Conservation (phyloP, 208 protist genomes). For the Baffinella frigidus region DNA sequence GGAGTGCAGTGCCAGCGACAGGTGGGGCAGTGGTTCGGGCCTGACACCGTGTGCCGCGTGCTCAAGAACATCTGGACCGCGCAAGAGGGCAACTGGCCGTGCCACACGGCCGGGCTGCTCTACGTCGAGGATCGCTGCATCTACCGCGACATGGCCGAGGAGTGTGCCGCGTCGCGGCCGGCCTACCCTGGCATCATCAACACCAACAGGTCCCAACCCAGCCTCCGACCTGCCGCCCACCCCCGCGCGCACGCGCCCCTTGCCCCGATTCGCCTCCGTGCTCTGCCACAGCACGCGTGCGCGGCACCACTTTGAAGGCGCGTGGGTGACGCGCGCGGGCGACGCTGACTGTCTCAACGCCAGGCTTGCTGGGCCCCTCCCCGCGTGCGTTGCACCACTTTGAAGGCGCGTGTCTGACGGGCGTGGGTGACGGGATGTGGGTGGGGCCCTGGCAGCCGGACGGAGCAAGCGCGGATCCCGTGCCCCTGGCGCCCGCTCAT, state of each 20-base stretch:
- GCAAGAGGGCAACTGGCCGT: neutral
- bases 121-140: constrained; percentile 37
- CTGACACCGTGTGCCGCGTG: constrained; percentile 32
- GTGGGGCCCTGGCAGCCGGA: neutral
- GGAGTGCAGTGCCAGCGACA: neutral
- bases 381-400: no score
- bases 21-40: constrained; percentile 39
- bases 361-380: no score
- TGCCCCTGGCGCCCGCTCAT: neutral
- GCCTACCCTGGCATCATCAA: constrained; percentile 24
- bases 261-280: no score
- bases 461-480: neutral
- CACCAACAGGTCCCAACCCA: no score
- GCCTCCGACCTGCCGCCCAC: no score
- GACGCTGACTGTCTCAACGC: no score
- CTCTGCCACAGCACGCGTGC: no score
- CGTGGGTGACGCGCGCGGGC: no score
- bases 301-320: no score
- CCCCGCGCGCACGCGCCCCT: no score
- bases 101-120: constrained; percentile 26
- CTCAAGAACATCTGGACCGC: constrained; percentile 15
- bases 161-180: neutral
- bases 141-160: constrained; percentile 41
- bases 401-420: no score
- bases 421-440: neutral